A percentile compares a stretch with the other conserved stretches of the same genome.
phyloP scores from a whole-genome alignment of 139 green algal species.

The Pleodorina starrii region DNA sequence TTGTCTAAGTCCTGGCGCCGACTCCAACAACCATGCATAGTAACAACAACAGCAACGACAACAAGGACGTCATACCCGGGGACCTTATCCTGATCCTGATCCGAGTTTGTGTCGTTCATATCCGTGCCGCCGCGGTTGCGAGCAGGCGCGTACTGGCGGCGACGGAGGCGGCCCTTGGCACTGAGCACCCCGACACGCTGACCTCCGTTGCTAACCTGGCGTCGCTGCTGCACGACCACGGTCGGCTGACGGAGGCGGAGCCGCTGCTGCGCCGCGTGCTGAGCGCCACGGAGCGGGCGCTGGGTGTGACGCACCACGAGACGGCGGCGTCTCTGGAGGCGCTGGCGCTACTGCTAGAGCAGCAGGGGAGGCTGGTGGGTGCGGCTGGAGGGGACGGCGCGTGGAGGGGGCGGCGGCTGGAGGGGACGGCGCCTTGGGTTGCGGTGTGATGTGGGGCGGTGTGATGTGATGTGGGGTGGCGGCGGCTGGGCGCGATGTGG shows the following conservation, averaged over 20 bases:
- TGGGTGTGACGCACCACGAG: neutral
- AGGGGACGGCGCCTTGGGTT: too few relatives aligned
- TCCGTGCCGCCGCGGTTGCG: too few relatives aligned
- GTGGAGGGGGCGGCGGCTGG: too few relatives aligned
- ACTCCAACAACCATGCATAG: too few relatives aligned
- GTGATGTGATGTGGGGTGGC: neutral
- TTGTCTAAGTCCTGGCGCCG: too few relatives aligned
- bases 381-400: too few relatives aligned
- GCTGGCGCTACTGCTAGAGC: constrained; percentile 20
- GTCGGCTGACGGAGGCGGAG: constrained; percentile 24
- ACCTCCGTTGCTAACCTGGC: constrained; percentile 12
- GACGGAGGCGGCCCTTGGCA: constrained; percentile 22
- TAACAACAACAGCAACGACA: too few relatives aligned
- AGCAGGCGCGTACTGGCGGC: constrained; percentile 38
- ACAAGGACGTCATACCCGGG: too few relatives aligned
- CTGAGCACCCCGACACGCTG: constrained; percentile 5
- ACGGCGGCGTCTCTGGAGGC: neutral
- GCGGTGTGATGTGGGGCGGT: too few relatives aligned
- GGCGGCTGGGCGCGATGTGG: neutral
- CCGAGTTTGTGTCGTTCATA: too few relatives aligned
- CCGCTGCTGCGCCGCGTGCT: constrained; percentile 26
- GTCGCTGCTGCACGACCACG: constrained; percentile 22
- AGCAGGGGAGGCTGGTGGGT: constrained; percentile 17
- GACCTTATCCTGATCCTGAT: too few relatives aligned
- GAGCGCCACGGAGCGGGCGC: neutral